phyloP scores from a whole-genome alignment of 306 rosid species.

The Cicer pinnatifidum region DNA sequence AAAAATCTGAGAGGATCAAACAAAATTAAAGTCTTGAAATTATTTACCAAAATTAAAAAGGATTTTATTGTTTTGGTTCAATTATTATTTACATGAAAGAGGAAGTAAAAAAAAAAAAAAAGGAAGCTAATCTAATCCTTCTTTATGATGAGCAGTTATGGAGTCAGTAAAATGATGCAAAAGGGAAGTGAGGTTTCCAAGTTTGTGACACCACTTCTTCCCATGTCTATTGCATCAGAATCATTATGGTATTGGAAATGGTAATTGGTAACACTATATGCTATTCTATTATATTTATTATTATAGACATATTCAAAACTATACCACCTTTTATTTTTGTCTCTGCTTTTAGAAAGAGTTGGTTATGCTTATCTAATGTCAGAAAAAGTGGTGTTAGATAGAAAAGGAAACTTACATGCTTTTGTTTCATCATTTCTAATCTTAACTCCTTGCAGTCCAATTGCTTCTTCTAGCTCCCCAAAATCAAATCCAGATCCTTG shows the following conservation, averaged over 20 bases:
- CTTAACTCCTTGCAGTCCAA: constrained; percentile 76
- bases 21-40: constrained; percentile 46
- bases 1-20: constrained; percentile 63
- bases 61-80: not conserved
- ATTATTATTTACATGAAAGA: constrained; percentile 2
- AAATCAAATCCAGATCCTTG: constrained; percentile 72
- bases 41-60: constrained; percentile 52
- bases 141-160: constrained; percentile 66
- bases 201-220: constrained; percentile 71
- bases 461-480: constrained; percentile 93
- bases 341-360: constrained; percentile 51
- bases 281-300: not conserved
- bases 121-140: constrained; percentile 74
- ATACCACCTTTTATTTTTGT: constrained; percentile 34
- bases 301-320: constrained; percentile 62
- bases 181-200: constrained; percentile 55
- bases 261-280: constrained; percentile 53
- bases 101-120: constrained; percentile 26
- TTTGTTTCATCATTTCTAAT: constrained; percentile 72
- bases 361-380: constrained; percentile 60
- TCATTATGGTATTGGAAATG: constrained; percentile 70
- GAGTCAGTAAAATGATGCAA: constrained; percentile 74
- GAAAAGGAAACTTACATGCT: constrained; percentile 60
- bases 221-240: constrained; percentile 59
- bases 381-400: constrained; percentile 40